These are phyloP conservation scores for Orbilia oligospora DNA, from an alignment of 2,329 filamentous ascomycete species.

Conservation along the genomic window DNA sequence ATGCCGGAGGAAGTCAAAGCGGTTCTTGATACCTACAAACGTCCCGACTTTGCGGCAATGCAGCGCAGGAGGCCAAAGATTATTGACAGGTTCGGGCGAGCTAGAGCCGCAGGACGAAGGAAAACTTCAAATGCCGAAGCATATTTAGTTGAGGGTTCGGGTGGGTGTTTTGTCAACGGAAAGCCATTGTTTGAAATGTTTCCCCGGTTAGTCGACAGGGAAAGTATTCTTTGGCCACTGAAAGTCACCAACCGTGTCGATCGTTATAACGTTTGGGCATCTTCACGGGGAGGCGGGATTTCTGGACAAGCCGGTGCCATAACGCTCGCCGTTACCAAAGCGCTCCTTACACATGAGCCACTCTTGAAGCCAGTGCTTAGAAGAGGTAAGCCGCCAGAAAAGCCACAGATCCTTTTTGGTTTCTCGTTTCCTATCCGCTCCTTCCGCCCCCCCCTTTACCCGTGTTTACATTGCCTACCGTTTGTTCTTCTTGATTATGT, in stretches of 20 bases:
- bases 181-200: conserved; percentile 87
- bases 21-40: conserved; percentile 79
- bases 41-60: conserved; percentile 80
- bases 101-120: conserved; percentile 84
- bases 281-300: conserved; percentile 86
- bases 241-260: conserved; percentile 85
- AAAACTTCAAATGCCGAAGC: conserved; percentile 89
- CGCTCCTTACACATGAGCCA: conserved; percentile 90
- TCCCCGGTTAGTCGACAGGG: conserved; percentile 89
- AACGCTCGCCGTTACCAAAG: conserved; percentile 89
- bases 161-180: conserved; percentile 90
- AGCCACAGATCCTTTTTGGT: conserved; percentile 26
- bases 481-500: conserved; percentile 28
- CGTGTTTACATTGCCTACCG: conserved; percentile 30
- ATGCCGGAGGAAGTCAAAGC: conserved; percentile 78
- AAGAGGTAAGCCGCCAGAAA: conserved; percentile 78
- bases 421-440: conserved; percentile 21
- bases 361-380: conserved; percentile 87
- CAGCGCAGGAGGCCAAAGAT: conserved; percentile 52
- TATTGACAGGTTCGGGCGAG: conserved; percentile 80
- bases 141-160: conserved; percentile 91
- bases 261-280: conserved; percentile 96
- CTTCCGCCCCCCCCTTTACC: conserved; percentile 38
- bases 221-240: conserved; percentile 92
- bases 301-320: conserved; percentile 97